phyloP scores from a whole-genome alignment of 768 basidiomycete species.

The Auricularia auricula-judae region DNA sequence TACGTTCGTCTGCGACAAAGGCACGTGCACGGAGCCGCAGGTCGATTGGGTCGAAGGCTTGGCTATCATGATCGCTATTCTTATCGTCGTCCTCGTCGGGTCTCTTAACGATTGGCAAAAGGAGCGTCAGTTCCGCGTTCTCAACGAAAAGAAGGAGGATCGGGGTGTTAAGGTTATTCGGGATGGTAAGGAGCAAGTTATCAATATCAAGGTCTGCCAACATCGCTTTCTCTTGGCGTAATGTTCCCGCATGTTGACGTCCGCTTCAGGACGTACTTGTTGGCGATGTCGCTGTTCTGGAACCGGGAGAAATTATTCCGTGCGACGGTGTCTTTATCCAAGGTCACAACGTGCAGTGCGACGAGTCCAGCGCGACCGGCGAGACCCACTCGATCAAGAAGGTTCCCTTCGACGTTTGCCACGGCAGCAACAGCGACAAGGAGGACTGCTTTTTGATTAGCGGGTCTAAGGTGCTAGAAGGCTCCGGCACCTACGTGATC shows the following conservation, averaged over 20 bases:
- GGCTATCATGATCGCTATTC: constrained; percentile 36
- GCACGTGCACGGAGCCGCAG: constrained; percentile 41
- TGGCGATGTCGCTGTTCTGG: constrained; percentile 82
- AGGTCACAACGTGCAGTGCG: constrained; percentile 90
- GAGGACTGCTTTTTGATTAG: constrained; percentile 87
- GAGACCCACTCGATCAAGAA: constrained; percentile 96
- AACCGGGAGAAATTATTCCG: constrained; percentile 93
- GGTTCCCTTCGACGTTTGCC: constrained; percentile 62
- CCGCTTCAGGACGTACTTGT: constrained; percentile 68
- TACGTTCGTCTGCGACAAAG: constrained; percentile 21
- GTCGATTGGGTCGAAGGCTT: constrained; percentile 93
- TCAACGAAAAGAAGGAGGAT: constrained; percentile 95
- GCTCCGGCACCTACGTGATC: constrained; percentile 86
- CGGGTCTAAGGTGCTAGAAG: constrained; percentile 89
- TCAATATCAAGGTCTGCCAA: constrained; percentile 67
- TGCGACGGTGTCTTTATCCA: constrained; percentile 91
- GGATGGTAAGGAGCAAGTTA: constrained; percentile 51
- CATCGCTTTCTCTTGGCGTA: not conserved
- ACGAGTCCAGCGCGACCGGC: constrained; percentile 93
- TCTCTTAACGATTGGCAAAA: constrained; percentile 98
- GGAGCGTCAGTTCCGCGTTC: constrained; percentile 84
- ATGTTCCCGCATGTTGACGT: not conserved
- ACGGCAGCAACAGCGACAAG: constrained; percentile 35
- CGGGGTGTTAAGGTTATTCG: constrained; percentile 80
- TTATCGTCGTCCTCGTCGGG: constrained; percentile 61